Conservation (phyloP, 2,329 filamentous ascomycete genomes). For the Diaporthe sp. region DNA sequence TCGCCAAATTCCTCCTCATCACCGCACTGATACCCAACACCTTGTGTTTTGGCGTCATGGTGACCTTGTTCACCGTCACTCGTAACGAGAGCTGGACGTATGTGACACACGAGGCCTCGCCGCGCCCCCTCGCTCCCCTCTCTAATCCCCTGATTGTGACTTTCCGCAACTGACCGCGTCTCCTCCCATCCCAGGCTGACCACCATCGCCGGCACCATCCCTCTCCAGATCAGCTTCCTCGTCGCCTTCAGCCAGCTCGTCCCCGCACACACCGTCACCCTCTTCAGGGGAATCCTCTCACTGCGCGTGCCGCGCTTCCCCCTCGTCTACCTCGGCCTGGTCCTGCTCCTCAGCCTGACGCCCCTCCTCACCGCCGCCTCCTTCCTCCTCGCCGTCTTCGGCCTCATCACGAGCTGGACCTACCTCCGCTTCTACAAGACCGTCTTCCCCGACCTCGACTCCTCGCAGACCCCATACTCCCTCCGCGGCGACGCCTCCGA, state of each 20-base stretch:
- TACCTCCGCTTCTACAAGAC: slow-evolving; percentile 96
- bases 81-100: slow-evolving; percentile 76
- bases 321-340: slow-evolving; percentile 78
- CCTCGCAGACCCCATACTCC: slow-evolving; percentile 62
- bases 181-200: slow-evolving; percentile 67
- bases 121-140: background rate
- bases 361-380: slow-evolving; percentile 75
- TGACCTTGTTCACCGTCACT: slow-evolving; percentile 78
- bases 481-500: slow-evolving; percentile 94
- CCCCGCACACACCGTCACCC: slow-evolving; percentile 94
- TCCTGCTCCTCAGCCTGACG: slow-evolving; percentile 72
- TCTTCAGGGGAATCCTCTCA: slow-evolving; percentile 89
- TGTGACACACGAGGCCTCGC: slow-evolving; percentile 9
- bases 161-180: slow-evolving; percentile 35
- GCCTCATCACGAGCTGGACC: slow-evolving; percentile 90
- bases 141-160: background rate
- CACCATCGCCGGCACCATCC: slow-evolving; percentile 87
- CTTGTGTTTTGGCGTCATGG: slow-evolving; percentile 77
- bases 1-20: slow-evolving; percentile 88
- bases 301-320: slow-evolving; percentile 82
- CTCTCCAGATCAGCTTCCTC: slow-evolving; percentile 92
- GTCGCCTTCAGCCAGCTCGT: slow-evolving; percentile 98
- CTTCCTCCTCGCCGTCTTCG: slow-evolving; percentile 81
- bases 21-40: slow-evolving; percentile 84
- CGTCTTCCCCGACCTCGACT: slow-evolving; percentile 75